These are phyloP conservation scores for Ilex aquifolium DNA, from an alignment of 257 asterid genomes.

Conservation along the genomic window DNA sequence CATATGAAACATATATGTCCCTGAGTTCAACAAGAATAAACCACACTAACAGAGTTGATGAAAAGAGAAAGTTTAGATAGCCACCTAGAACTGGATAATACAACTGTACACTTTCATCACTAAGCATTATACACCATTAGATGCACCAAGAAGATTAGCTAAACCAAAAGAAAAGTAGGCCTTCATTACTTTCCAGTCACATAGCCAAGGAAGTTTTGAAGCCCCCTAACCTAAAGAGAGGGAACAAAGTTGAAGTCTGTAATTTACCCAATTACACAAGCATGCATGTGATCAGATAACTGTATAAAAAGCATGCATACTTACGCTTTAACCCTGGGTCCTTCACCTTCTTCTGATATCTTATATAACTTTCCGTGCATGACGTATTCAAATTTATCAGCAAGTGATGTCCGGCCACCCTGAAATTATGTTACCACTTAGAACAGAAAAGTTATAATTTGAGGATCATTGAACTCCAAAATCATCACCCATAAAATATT, in stretches of 20 bases:
- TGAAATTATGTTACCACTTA: constrained; percentile 21
- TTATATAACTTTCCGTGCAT: constrained; percentile 92
- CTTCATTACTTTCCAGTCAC: no score
- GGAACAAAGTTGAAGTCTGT: no score
- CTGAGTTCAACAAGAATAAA: constrained; percentile 26
- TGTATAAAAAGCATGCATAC: constrained; percentile 14
- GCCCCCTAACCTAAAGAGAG: no score
- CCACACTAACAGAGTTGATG: not conserved
- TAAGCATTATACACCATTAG: no score
- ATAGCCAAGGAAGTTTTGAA: no score
- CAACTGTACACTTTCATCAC: no score
- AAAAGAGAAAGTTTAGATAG: not conserved
- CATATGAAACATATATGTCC: constrained; percentile 62
- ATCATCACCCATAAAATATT: no score
- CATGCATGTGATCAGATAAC: no score
- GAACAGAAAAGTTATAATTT: not conserved
- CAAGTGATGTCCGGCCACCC: constrained; percentile 75
- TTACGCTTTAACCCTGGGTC: constrained; percentile 67
- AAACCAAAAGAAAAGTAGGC: no score
- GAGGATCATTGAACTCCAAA: no score
- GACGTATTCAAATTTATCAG: constrained; percentile 84
- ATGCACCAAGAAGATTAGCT: no score
- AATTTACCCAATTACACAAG: not conserved
- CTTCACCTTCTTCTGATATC: constrained; percentile 61
- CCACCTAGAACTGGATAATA: not conserved